phyloP scores from a whole-genome alignment of 768 basidiomycete species.

The Pleurotus eryngii region DNA sequence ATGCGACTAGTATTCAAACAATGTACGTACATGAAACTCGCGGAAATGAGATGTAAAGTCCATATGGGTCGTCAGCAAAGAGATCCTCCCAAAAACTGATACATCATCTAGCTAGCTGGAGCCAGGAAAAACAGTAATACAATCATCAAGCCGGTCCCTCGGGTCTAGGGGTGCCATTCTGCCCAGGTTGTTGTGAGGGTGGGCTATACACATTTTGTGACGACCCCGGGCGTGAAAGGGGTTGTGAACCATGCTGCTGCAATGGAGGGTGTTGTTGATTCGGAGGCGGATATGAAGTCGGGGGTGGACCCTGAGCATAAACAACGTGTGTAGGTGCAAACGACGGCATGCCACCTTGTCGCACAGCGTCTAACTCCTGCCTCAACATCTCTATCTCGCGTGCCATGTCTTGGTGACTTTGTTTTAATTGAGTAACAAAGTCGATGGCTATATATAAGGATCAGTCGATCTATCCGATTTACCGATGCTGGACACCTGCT shows the following conservation, averaged over 20 bases:
- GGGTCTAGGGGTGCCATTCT: slow-evolving; percentile 43
- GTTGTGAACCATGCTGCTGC: slow-evolving; percentile 30
- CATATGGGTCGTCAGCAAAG: background rate
- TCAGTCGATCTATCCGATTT: slow-evolving; percentile 3
- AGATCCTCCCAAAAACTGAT: slow-evolving; percentile 4
- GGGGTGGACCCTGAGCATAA: slow-evolving; percentile 47
- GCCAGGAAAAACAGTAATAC: background rate
- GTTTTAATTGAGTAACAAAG: slow-evolving; percentile 78
- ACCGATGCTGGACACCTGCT: slow-evolving; percentile 15
- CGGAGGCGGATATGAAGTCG: slow-evolving; percentile 43
- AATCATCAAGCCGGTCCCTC: slow-evolving; percentile 36
- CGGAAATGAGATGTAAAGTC: background rate
- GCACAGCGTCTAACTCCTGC: slow-evolving; percentile 67
- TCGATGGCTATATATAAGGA: slow-evolving; percentile 65
- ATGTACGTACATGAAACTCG: slow-evolving; percentile 5
- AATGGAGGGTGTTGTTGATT: slow-evolving; percentile 37
- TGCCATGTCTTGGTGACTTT: slow-evolving; percentile 69
- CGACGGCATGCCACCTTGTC: slow-evolving; percentile 55
- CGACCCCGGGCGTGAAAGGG: slow-evolving; percentile 54
- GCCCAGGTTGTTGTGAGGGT: slow-evolving; percentile 34
- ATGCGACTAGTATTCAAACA: slow-evolving; percentile 5
- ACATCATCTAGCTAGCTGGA: slow-evolving; percentile 5
- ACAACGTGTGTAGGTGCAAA: slow-evolving; percentile 44
- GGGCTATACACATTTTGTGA: slow-evolving; percentile 55
- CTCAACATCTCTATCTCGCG: slow-evolving; percentile 77